phyloP scores from a whole-genome alignment of 441 rosid species.

The Bocquillonia castaneifolia region DNA sequence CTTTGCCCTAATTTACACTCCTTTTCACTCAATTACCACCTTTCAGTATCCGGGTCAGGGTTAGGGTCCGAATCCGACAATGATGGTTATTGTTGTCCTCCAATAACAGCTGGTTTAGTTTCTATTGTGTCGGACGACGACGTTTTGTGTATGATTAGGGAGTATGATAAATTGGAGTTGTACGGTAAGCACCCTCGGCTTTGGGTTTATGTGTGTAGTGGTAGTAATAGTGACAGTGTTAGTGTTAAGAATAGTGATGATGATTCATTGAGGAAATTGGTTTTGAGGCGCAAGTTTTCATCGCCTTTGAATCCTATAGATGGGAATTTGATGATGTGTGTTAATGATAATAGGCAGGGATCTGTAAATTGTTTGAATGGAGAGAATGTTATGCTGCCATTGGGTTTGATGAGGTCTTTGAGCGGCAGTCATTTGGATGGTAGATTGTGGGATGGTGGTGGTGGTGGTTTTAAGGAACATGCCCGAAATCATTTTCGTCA shows the following conservation, averaged over 20 bases:
- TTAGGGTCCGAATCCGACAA: background rate
- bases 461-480: conserved; percentile 12
- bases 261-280: conserved; percentile 4
- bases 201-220: conserved; percentile 31
- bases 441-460: conserved; percentile 8
- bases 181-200: conserved; percentile 27
- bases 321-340: conserved; percentile 15
- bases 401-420: too few species aligned
- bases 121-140: conserved; percentile 30
- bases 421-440: background rate
- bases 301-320: conserved; percentile 26
- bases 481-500: background rate
- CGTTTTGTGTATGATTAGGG: conserved; percentile 32
- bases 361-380: background rate
- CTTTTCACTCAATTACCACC: conserved; percentile 27
- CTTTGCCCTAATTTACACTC: conserved; percentile 22
- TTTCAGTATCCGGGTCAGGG: background rate
- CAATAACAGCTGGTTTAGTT: conserved; percentile 6
- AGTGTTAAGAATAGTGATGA: background rate
- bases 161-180: conserved; percentile 27
- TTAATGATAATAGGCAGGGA: conserved; percentile 3
- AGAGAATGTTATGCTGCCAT: too few species aligned
- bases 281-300: background rate
- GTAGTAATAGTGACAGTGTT: background rate
- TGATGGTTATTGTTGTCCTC: background rate